Evolutionary conservation across 2,329 filamentous ascomycete species (phyloP), one percentile per base, ranked within the genome.

Genomic region (Fusarium praegraminearum): DNA sequence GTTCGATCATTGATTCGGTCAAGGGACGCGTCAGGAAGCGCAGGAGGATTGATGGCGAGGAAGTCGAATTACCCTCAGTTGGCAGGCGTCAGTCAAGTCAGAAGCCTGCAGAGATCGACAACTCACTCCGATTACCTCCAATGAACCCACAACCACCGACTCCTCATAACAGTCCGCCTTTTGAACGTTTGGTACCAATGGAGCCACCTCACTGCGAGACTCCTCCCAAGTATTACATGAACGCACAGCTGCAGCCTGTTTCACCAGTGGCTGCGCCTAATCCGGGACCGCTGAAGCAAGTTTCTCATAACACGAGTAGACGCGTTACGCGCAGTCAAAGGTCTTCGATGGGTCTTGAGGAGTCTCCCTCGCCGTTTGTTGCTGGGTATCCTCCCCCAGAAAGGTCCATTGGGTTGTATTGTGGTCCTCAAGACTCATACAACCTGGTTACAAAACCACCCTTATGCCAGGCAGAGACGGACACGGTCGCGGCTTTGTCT

Each of bases 1-100:
- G 76, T 61, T 86, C 86, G 5, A 87, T 87, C n/a, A 76, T 83
- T 6, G 79, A 81, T 11, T 83, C 84, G 2, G 85, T 87, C 61
- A 87, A 87, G 40, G 81, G 80, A 8, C 80, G 84, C 24, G 77
- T 80, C 40, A 79, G 84, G 62, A 86, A 83, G 72, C 80, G 81
- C 16, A 86, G 85, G 71, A 80, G 76, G 69, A 81, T 84, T 54
- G 76, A 81, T 26, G 83, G 82, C 11, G 80, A 78, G 41, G 77
- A 79, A 55, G 73, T 78, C 33, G 62, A 67, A 9, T 60, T 75
- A 52, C 76, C 77, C 8, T 60, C 66, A 3, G 66, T 69, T 33
- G 66, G 65, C 9, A 71, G 58, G 16, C 70, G 73, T 2, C 71
- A 64, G 33, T 57, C 43, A 22, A 32, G 63, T 59, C 30, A 73